Conservation (phyloP, 1,284 basidiomycete species). For the Leccinum variabile region DNA sequence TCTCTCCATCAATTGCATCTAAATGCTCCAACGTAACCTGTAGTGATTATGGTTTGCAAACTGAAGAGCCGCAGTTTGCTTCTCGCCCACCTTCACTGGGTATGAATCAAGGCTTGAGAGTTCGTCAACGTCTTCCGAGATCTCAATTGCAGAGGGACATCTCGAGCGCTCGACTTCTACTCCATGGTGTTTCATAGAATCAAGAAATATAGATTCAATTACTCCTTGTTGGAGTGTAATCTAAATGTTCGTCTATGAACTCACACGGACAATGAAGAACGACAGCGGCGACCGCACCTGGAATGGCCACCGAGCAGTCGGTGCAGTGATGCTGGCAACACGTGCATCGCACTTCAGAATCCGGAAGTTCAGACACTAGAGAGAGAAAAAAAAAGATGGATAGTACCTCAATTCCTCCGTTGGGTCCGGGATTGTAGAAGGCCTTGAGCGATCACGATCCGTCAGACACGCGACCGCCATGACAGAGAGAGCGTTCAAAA, state of each 20-base stretch:
- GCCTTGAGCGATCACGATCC: constrained; percentile 41
- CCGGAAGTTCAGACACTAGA: background rate
- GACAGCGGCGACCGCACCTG: constrained; percentile 42
- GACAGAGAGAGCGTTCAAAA: constrained; percentile 35
- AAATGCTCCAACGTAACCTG: constrained; percentile 39
- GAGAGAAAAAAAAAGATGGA: background rate
- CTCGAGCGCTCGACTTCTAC: constrained; percentile 58
- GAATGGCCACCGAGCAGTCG: constrained; percentile 63
- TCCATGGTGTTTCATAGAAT: constrained; percentile 53
- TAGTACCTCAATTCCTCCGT: constrained; percentile 59
- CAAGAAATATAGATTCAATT: constrained; percentile 67
- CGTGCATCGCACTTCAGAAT: constrained; percentile 54
- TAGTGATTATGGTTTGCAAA: background rate
- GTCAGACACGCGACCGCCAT: background rate
- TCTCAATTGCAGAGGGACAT: constrained; percentile 51
- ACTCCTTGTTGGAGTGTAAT: constrained; percentile 70
- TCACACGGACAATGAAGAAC: background rate
- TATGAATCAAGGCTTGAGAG: constrained; percentile 47
- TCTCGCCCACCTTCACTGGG: constrained; percentile 51
- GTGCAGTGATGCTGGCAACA: constrained; percentile 55
- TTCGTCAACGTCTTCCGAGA: constrained; percentile 43
- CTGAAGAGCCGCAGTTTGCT: background rate
- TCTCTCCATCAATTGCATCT: constrained; percentile 24
- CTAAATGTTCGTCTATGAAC: constrained; percentile 32
- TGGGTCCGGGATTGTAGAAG: constrained; percentile 63